These are phyloP conservation scores for Leishmania major DNA, from an alignment of 208 protist genomes.

Conservation along the genomic window DNA sequence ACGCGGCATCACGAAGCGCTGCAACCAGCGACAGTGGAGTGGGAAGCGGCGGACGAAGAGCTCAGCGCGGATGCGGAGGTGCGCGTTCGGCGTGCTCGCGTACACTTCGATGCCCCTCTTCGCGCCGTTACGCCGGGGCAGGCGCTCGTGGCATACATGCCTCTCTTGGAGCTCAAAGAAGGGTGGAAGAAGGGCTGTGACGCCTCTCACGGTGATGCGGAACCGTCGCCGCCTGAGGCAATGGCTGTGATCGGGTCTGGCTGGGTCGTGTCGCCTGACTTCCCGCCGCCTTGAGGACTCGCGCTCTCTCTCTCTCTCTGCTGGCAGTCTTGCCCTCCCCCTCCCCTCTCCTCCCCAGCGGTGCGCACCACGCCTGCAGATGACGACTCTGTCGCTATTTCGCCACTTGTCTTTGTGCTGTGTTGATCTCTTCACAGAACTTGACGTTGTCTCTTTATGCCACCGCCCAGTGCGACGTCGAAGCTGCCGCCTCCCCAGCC, in stretches of 20 bases:
- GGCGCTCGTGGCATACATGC: slow-evolving; percentile 55
- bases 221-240: not conserved
- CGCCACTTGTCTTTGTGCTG: not conserved
- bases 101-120: slow-evolving; percentile 43
- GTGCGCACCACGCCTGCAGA: not conserved
- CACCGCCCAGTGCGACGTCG: not conserved
- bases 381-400: not conserved
- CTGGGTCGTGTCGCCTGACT: not conserved
- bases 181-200: not conserved
- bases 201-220: not conserved
- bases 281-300: not conserved
- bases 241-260: slow-evolving; percentile 22
- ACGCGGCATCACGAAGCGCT: slow-evolving; percentile 61
- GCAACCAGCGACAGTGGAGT: slow-evolving; percentile 40
- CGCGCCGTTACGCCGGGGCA: slow-evolving; percentile 71
- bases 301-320: too few relatives aligned
- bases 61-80: slow-evolving; percentile 1
- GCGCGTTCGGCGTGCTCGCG: slow-evolving; percentile 9
- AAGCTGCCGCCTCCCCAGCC: not conserved
- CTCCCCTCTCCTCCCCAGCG: not conserved
- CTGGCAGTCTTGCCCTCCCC: not conserved
- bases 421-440: not conserved
- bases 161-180: slow-evolving; percentile 6
- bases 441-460: not conserved
- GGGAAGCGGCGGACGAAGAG: slow-evolving; percentile 22